Percentiles rank a stretch among this genome's conserved stretches.
These are phyloP conservation scores for Arachis stenosperma DNA, from an alignment of 306 rosid genomes.

Conservation along the genomic window DNA sequence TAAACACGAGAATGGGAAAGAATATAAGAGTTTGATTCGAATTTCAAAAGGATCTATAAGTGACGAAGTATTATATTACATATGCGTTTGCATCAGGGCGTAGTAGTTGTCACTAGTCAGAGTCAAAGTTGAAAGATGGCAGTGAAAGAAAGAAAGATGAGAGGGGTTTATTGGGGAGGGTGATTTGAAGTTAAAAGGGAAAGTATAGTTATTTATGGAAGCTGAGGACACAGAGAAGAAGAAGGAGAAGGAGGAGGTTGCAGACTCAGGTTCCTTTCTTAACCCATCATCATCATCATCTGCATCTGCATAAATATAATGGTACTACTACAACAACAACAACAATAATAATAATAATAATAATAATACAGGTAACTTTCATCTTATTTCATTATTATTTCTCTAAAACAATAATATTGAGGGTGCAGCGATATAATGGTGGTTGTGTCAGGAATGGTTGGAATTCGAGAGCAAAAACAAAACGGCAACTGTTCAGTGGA, in stretches of 20 bases:
- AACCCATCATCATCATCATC: background rate
- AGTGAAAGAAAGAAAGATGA: constrained; percentile 35
- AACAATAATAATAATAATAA: no score
- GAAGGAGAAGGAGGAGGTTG: background rate
- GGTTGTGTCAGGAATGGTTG: constrained; percentile 65
- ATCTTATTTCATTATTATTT: background rate
- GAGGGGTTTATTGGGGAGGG: constrained; percentile 47
- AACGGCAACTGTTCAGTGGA: constrained; percentile 57
- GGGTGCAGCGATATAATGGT: constrained; percentile 44
- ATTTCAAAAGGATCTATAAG: no score
- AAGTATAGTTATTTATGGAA: constrained; percentile 51
- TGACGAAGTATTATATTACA: no score
- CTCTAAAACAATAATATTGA: background rate
- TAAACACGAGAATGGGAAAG: constrained; percentile 30
- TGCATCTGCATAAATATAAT: background rate
- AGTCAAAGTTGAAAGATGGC: constrained; percentile 28
- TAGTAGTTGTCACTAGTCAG: constrained; percentile 22
- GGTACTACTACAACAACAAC: background rate
- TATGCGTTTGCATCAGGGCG: no score
- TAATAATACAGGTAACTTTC: background rate
- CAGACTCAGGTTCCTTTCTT: background rate
- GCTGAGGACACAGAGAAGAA: constrained; percentile 46
- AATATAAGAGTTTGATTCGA: no score
- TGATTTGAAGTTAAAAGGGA: constrained; percentile 54
- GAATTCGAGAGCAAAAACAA: constrained; percentile 63